Evolutionary conservation across 2,329 filamentous ascomycete genomes (phyloP).

Genomic region (Pseudocercospora pini-densiflorae): DNA sequence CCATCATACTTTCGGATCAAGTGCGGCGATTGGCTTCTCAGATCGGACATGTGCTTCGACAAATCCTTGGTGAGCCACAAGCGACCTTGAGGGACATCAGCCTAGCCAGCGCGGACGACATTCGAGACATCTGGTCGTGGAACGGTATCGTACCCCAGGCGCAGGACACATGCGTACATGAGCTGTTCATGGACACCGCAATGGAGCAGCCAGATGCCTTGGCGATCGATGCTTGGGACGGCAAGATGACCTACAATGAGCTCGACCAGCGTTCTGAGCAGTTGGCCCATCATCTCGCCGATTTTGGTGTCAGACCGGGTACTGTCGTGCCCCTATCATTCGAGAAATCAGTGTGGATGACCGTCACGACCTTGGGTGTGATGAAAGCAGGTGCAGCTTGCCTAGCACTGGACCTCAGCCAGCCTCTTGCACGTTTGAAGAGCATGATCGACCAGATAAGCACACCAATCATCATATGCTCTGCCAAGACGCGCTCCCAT

Average conservation of each 20-base stretch:
- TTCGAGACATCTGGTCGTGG: conserved; percentile 14
- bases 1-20: not conserved
- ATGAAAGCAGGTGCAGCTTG: conserved; percentile 39
- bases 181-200: conserved; percentile 1
- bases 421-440: not conserved
- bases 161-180: not conserved
- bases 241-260: conserved; percentile 18
- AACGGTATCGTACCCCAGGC: conserved; percentile 10
- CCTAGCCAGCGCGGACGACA: conserved; percentile 14
- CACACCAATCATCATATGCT: not conserved
- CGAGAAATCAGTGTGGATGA: conserved; percentile 36
- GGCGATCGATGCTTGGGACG: conserved; percentile 21
- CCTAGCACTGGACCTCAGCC: conserved; percentile 10
- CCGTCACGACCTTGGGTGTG: conserved; percentile 31
- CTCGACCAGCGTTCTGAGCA: conserved; percentile 8
- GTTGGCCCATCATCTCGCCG: conserved; percentile 7
- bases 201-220: not conserved
- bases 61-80: conserved; percentile 18
- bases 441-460: not conserved
- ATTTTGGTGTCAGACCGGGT: conserved; percentile 8
- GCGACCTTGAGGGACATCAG: conserved; percentile 12
- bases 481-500: not conserved
- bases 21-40: conserved; percentile 11
- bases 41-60: conserved; percentile 15
- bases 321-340: conserved; percentile 32